Evolutionary conservation across 2,329 filamentous ascomycete genomes (phyloP).

Genomic region (Monosporascus sp.): DNA sequence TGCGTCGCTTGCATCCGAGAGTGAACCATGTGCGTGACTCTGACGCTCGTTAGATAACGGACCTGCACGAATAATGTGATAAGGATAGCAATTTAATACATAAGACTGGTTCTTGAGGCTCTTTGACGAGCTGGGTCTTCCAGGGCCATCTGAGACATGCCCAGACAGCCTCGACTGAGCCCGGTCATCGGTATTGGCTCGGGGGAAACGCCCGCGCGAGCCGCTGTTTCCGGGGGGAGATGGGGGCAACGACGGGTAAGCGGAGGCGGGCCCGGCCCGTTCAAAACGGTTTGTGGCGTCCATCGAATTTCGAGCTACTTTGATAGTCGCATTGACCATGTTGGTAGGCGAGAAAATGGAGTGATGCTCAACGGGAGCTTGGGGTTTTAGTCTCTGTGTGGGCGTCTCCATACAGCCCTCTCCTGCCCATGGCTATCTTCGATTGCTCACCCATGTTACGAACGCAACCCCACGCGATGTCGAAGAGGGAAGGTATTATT

Average conservation of each 20-base stretch:
- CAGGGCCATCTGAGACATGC: background rate
- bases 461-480: background rate
- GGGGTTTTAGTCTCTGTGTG: background rate
- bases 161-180: background rate
- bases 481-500: background rate
- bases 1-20: background rate
- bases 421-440: background rate
- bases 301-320: background rate
- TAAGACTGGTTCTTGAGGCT: background rate
- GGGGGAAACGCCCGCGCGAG: background rate
- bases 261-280: background rate
- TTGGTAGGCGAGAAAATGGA: background rate
- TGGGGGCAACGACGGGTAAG: background rate
- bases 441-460: background rate
- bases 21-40: background rate
- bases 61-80: background rate
- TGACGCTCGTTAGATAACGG: background rate
- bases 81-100: background rate
- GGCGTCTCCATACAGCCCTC: background rate
- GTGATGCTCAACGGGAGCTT: background rate
- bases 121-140: background rate
- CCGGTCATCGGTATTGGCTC: background rate
- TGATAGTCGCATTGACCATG: background rate
- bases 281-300: background rate
- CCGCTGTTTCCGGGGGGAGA: background rate